Base-by-base conservation (phyloP, 2,329 filamentous ascomycete species). In the Plenodomus biglobosus region DNA sequence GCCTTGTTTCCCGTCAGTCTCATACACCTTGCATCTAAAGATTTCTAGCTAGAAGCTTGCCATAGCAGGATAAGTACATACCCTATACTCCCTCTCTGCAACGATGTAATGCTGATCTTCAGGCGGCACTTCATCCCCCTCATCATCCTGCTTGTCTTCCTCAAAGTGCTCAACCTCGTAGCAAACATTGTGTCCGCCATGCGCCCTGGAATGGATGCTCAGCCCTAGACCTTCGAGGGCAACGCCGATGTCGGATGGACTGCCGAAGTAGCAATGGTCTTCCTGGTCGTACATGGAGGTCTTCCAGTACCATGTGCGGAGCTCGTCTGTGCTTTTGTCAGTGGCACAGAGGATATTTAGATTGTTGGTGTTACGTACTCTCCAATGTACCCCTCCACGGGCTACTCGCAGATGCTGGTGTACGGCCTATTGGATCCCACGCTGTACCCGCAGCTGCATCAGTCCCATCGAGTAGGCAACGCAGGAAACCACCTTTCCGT, bases 281-380 rank as follows among this genome's bases (percentile, higher is more conserved):
- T n/a, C 2, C 5, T 40, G 27, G 16, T 41, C 30, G 24, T 38
- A 38, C 17, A 20, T 10, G 17, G 34, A 21, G 38, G 56, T 39
- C 11, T 35, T 16, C 56, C 56, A 58, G 18, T 40, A 42, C 56
- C 53, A 58, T 1, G 36, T 53, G 3, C 10, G 24, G 13, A 58
- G 36, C 2, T 54, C 46, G 11, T 48, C 38, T 40, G 15, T 13
- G 17, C 13, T 8, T 17, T 19, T 13, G 35, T 37, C 35, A 20
- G 15, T 6, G 8, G 4, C 5, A 13, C 10, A 5, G 5, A 24
- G 5, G 5, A 24, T 24, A 24, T 10, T 10, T 24, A 10, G 22
- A 24, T 24, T 24, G 22, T 10, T 24, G 5, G 22, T 24, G 10
- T 13, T 7, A 44, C 21, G 19, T 19, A 39, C 21, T 11, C 40